These are phyloP conservation scores for Solanum paucissectum DNA, from an alignment of 257 asterid genomes.

Conservation along the genomic window DNA sequence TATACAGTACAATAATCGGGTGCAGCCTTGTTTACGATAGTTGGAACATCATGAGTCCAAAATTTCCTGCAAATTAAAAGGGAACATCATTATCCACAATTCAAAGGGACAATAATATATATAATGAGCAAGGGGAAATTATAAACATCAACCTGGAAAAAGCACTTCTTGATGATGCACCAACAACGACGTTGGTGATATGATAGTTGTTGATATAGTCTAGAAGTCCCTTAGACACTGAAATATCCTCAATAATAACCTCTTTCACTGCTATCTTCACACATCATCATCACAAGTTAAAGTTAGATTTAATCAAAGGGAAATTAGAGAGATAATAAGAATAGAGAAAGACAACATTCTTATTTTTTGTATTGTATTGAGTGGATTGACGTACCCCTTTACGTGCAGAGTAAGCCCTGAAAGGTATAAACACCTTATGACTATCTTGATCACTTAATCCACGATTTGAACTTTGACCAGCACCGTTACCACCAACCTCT, in stretches of 20 bases:
- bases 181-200: slow-evolving; percentile 47
- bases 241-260: slow-evolving; percentile 39
- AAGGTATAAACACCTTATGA: slow-evolving; percentile 26
- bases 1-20: slow-evolving; percentile 70
- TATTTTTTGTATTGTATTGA: not conserved
- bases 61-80: slow-evolving; percentile 26
- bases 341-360: not conserved
- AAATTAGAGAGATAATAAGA: not conserved
- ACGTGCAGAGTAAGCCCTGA: slow-evolving; percentile 50
- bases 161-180: slow-evolving; percentile 38
- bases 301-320: not conserved
- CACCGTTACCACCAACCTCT: slow-evolving; percentile 17
- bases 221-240: slow-evolving; percentile 39
- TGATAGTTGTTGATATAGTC: slow-evolving; percentile 39
- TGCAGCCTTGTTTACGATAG: slow-evolving; percentile 55
- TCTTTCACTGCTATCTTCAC: slow-evolving; percentile 39
- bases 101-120: not conserved
- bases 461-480: slow-evolving; percentile 15
- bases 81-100: not conserved
- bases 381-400: slow-evolving; percentile 37
- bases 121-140: not conserved
- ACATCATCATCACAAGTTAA: not conserved
- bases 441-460: slow-evolving; percentile 18
- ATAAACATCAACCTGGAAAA: slow-evolving; percentile 19
- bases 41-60: slow-evolving; percentile 51